phyloP scores from a whole-genome alignment of 306 rosid genomes.

The Gastrolobium villosum region DNA sequence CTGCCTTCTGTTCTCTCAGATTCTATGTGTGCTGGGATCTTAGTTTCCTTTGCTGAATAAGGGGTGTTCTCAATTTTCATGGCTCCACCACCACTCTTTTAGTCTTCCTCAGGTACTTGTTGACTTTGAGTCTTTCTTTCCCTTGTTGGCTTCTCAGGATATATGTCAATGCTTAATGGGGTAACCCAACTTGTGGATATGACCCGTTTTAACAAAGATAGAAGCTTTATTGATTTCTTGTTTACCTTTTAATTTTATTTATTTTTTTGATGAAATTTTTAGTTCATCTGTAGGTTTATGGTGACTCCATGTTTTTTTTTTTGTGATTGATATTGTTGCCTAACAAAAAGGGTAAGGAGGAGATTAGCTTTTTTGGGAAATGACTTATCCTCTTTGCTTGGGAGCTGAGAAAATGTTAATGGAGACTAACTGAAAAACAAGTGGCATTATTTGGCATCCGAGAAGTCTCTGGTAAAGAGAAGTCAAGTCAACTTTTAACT shows the following conservation, averaged over 20 bases:
- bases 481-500: conserved; percentile 46
- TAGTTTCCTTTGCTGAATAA: conserved; percentile 2
- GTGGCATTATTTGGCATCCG: conserved; percentile 19
- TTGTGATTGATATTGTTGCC: conserved; percentile 24
- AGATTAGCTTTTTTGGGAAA: neutral
- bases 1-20: too few relatives aligned
- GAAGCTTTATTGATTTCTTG: conserved; percentile 17
- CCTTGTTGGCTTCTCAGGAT: conserved; percentile 27
- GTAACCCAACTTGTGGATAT: neutral
- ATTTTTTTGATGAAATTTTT: neutral
- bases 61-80: conserved; percentile 34
- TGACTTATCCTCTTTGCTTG: conserved; percentile 7
- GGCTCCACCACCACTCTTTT: conserved; percentile 32
- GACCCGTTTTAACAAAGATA: neutral
- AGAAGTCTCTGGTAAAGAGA: neutral
- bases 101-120: conserved; percentile 42
- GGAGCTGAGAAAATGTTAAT: conserved; percentile 39
- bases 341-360: conserved; percentile 20
- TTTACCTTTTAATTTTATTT: conserved; percentile 3
- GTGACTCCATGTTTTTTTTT: conserved; percentile 1
- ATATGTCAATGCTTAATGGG: conserved; percentile 24
- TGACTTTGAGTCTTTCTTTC: conserved; percentile 37
- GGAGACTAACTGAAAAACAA: conserved; percentile 7
- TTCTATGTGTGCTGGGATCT: neutral
- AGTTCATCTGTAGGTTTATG: neutral